Base-by-base conservation (phyloP, 768 basidiomycete species). In the Phlegmacium glaucopus region DNA sequence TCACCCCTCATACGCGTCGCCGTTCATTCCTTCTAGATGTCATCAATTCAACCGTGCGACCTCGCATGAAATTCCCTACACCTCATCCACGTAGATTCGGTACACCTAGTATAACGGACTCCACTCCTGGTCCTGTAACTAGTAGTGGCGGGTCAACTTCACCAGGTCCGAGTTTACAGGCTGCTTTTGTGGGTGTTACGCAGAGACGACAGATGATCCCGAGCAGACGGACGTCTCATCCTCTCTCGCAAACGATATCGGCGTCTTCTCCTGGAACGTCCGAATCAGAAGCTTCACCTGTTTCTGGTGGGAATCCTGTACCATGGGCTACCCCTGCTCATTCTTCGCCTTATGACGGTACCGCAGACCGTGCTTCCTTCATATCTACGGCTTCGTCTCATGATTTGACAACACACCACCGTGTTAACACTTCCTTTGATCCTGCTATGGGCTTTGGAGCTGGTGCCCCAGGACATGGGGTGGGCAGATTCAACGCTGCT, bases 401-500 rank as follows among this genome's bases (percentile, higher is more conserved):
- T 53, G 92, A 95, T 61, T 72, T 95, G 35, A 90, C 90, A 2
- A 82, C 84, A 5, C 83, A 90, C 60, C 75, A 77, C 44, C 80
- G 89, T 8, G 86, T 81, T 47, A 94, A 95, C 59, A 89, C 90
- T 10, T 93, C 90, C 7, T 91, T 94, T 51, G 93, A 94, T 58
- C 88, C 88, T 18, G 79, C 83, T 1, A 81, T 90, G 61, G 88
- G 87, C 11, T 80, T 86, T 39, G 85, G 82, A 8, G 75, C 77
- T 6, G 78, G 78, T 18, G 80, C 78, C 18, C 72, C 74, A 32
- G 80, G 78, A 13, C 77, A 80, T 36, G 86, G 83, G 13, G 79
- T 90, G 26, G 84, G 85, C 12, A 72, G 85, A 25, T 93, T 93
- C 66, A 90, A 94, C 62, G 87, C 87, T 2, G 77, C 78, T 13